Base-by-base conservation (phyloP, 805 yeast genomes). In the Saccharomycopsis sp. region DNA sequence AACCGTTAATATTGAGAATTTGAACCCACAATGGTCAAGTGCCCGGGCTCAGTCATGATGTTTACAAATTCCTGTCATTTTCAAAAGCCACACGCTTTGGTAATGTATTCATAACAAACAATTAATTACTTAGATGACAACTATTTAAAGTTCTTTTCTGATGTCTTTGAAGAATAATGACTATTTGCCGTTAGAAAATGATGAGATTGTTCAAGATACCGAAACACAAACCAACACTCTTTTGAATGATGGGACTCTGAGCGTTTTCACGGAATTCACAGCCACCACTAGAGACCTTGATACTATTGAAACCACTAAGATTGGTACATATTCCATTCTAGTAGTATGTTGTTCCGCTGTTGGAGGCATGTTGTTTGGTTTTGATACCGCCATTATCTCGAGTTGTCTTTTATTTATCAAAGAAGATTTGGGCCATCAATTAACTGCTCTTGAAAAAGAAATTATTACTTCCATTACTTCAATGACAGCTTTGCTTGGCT, bases 311-410 rank as follows among this genome's bases (percentile, higher is more conserved):
- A 37, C 35, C 27, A 49, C 50, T 1, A 36, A 28, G 18, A 34
- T 42, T 12, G 48, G 50, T 2, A 25, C 31, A 6, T 47, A 36
- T 29, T 33, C 45, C 3, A 39, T 46, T 1, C 39, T 56, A 9
- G 55, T 53, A 5, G 59, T 55, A 3, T 39, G 37, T 19, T 47
- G 54, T 41, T 63, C 75, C 21, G 74, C 79, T 4, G 66, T 74
- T 39, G 79, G 80, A 41, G 80, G 81, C 3, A 63, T 71, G 38
- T 66, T 75, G 38, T 75, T 75, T 51, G 83, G 83, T 12, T 76
- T 73, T 51, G 80, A 75, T 50, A 75, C 81, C 10, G 81, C 80
- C 36, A 71, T 78, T 32, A 72, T 75, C 31, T 71, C 79, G 6
- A 78, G 79, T 18, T 74, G 75, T 36, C 63, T 76, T 23, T 57